Percentiles rank a stretch among this genome's conserved stretches.
Conservation (phyloP, 2,329 filamentous ascomycete genomes). For the Acrocalymma vagum region DNA sequence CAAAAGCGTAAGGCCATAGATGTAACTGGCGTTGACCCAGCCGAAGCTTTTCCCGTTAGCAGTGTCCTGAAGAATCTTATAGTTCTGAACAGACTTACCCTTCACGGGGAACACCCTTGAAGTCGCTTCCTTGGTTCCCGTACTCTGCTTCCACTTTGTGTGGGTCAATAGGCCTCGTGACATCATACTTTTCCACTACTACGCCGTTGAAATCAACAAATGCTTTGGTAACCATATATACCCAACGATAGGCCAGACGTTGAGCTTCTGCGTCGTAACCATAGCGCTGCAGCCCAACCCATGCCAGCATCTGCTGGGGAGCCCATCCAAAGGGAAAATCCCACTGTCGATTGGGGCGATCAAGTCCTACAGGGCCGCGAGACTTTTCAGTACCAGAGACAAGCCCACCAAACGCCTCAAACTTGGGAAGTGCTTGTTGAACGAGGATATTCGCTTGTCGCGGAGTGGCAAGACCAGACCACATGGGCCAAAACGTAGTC, state of each 20-base stretch:
- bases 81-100: conserved; percentile 69
- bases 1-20: conserved; percentile 89
- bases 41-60: conserved; percentile 74
- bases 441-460: conserved; percentile 88
- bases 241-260: conserved; percentile 91
- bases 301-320: conserved; percentile 97
- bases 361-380: conserved; percentile 78
- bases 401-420: conserved; percentile 88
- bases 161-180: conserved; percentile 87
- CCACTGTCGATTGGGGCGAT: conserved; percentile 95
- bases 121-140: conserved; percentile 93
- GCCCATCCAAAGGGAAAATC: conserved; percentile 99
- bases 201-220: conserved; percentile 99
- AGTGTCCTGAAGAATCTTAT: neutral
- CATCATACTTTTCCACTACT: conserved; percentile 98
- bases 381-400: conserved; percentile 90
- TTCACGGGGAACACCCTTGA: conserved; percentile 95
- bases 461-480: conserved; percentile 88
- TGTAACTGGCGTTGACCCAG: conserved; percentile 98
- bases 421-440: conserved; percentile 79
- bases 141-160: conserved; percentile 97
- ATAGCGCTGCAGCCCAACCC: conserved; percentile 91
- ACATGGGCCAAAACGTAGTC: conserved; percentile 97
- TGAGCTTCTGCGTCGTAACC: conserved; percentile 91
- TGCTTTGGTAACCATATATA: conserved; percentile 98